A percentile compares a stretch with the other conserved stretches of the same genome.
Evolutionary conservation across 345 rosid genomes (phyloP).

Genomic region (Moricandia moricandioides): DNA sequence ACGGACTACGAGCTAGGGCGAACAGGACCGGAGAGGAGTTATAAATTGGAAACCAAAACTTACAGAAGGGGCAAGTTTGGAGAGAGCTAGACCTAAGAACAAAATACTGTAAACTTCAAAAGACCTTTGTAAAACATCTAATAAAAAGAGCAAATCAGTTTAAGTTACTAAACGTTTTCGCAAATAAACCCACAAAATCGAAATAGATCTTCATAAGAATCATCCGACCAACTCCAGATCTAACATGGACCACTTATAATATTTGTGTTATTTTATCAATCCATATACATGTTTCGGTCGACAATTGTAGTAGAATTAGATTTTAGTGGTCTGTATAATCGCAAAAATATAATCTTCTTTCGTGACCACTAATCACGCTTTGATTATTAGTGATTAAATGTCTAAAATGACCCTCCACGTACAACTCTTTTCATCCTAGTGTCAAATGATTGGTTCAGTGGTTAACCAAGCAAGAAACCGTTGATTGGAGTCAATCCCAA

Average conservation of each 20-base stretch:
- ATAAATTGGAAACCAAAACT: too few species aligned
- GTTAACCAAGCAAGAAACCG: slow-evolving; percentile 4
- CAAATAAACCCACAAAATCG: too few species aligned
- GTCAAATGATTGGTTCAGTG: slow-evolving; percentile 14
- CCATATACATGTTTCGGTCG: slow-evolving; percentile 18
- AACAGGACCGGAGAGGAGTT: too few species aligned
- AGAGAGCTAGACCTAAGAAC: too few species aligned
- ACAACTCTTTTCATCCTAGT: slow-evolving; percentile 8
- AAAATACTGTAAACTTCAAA: too few species aligned
- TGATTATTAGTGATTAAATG: neutral
- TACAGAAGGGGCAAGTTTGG: too few species aligned
- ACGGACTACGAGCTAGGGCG: too few species aligned
- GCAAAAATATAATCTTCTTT: slow-evolving; percentile 13
- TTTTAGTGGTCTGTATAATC: neutral
- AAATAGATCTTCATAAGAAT: too few species aligned
- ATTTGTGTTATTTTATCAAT: slow-evolving; percentile 1
- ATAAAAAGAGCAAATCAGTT: too few species aligned
- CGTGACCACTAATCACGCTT: neutral
- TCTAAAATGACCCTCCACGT: slow-evolving; percentile 31
- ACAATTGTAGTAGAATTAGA: slow-evolving; percentile 11
- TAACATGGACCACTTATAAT: slow-evolving; percentile 26
- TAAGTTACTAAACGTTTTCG: too few species aligned
- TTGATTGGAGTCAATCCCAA: slow-evolving; percentile 5
- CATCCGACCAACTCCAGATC: too few species aligned
- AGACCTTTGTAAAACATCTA: too few species aligned